Evolutionary conservation across 352 stramenopile species (phyloP).

Genomic region (Pythium scleroteichum): DNA sequence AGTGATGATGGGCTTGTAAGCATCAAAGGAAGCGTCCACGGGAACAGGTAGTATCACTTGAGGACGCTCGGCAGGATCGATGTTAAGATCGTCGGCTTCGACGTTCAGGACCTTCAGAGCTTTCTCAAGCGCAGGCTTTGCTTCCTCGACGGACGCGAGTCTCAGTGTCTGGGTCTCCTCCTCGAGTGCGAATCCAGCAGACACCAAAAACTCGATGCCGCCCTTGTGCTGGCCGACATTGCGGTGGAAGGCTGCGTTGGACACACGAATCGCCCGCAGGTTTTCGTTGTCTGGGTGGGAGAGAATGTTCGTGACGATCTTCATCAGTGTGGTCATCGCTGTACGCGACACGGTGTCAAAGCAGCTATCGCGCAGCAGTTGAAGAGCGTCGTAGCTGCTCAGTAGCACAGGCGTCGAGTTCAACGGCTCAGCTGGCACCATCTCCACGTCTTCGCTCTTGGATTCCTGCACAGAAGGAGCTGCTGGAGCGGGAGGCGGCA

Average conservation of each 20-base stretch:
- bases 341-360: slow-evolving; percentile 73
- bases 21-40: slow-evolving; percentile 59
- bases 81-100: slow-evolving; percentile 79
- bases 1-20: slow-evolving; percentile 85
- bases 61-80: slow-evolving; percentile 46
- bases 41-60: slow-evolving; percentile 43
- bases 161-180: slow-evolving; percentile 51
- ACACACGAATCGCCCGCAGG: slow-evolving; percentile 76
- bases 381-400: slow-evolving; percentile 62
- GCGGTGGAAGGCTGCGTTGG: slow-evolving; percentile 73
- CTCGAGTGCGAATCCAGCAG: slow-evolving; percentile 64
- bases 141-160: slow-evolving; percentile 25
- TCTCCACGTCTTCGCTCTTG: slow-evolving; percentile 45
- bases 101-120: slow-evolving; percentile 56
- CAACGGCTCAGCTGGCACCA: slow-evolving; percentile 25
- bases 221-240: slow-evolving; percentile 66
- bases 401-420: slow-evolving; percentile 18
- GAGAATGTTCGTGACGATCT: slow-evolving; percentile 84
- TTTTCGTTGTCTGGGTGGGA: slow-evolving; percentile 84
- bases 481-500: neutral
- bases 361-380: slow-evolving; percentile 68
- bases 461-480: neutral
- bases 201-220: slow-evolving; percentile 69
- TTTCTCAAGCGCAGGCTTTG: slow-evolving; percentile 46
- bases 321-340: slow-evolving; percentile 77